phyloP scores from a whole-genome alignment of 768 basidiomycete genomes.

The Lepiota brunneoincarnata region DNA sequence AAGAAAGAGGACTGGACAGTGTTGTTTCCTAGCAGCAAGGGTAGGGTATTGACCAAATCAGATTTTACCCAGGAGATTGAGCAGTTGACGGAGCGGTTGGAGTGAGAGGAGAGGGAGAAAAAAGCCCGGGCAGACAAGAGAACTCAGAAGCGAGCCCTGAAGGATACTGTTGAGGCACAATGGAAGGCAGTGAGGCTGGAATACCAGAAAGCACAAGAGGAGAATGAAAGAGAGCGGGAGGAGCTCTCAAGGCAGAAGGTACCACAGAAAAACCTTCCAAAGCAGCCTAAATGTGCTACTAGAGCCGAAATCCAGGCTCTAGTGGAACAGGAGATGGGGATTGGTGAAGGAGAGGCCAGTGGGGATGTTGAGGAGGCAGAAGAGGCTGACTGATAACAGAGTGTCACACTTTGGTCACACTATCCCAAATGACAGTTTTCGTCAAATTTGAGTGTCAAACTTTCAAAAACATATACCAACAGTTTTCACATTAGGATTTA shows the following conservation, averaged over 20 bases:
- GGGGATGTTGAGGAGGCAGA: background rate
- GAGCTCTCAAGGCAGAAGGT: background rate
- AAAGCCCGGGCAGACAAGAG: background rate
- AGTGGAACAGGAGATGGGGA: no score
- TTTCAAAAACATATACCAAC: no score
- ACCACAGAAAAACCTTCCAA: background rate
- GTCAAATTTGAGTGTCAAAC: no score
- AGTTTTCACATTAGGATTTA: no score
- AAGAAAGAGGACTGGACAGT: background rate
- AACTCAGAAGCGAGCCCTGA: background rate
- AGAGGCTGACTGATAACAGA: no score
- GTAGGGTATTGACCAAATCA: background rate
- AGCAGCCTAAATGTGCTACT: no score
- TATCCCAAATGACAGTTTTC: no score
- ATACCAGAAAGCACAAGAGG: no score
- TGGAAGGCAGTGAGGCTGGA: background rate
- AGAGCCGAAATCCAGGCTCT: no score
- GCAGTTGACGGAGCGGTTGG: background rate
- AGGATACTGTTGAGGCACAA: background rate
- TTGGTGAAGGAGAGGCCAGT: background rate
- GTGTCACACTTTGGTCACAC: no score
- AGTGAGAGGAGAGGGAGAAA: background rate
- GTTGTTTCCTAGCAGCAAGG: conserved; percentile 1
- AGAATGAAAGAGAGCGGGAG: background rate
- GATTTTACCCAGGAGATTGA: background rate